Evolutionary conservation across 192 early-diverging fungal species (phyloP).

Genomic region (Coemansia sp.): DNA sequence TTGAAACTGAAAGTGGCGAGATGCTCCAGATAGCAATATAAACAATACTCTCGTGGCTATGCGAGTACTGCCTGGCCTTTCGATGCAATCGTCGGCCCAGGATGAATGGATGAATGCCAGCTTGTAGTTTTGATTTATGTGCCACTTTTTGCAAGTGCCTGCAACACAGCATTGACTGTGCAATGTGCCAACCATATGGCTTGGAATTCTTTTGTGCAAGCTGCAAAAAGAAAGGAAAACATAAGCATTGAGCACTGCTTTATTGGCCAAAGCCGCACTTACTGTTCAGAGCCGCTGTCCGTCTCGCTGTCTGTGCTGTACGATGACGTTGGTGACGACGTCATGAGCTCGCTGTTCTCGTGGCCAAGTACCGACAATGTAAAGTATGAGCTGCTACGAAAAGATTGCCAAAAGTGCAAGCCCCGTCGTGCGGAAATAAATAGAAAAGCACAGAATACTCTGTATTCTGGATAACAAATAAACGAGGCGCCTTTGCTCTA

Average conservation of each 20-base stretch:
- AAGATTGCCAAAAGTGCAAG: background rate
- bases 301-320: slow-evolving; percentile 28
- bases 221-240: background rate
- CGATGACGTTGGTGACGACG: slow-evolving; percentile 26
- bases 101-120: too few species aligned
- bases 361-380: background rate
- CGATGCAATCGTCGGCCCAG: too few species aligned
- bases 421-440: background rate
- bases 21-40: too few species aligned
- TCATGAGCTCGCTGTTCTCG: slow-evolving; percentile 8
- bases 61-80: too few species aligned
- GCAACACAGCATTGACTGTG: too few species aligned
- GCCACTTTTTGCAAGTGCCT: too few species aligned
- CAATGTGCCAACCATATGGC: too few species aligned
- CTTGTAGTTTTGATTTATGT: too few species aligned
- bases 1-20: background rate
- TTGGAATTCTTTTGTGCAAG: background rate
- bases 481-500: background rate
- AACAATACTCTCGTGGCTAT: too few species aligned
- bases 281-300: slow-evolving; percentile 21
- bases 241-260: background rate
- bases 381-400: background rate
- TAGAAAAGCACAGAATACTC: background rate
- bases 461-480: background rate
- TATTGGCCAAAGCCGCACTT: slow-evolving; percentile 8